Base-by-base conservation (phyloP, 768 basidiomycete genomes). In the Calvatia gigantea region DNA sequence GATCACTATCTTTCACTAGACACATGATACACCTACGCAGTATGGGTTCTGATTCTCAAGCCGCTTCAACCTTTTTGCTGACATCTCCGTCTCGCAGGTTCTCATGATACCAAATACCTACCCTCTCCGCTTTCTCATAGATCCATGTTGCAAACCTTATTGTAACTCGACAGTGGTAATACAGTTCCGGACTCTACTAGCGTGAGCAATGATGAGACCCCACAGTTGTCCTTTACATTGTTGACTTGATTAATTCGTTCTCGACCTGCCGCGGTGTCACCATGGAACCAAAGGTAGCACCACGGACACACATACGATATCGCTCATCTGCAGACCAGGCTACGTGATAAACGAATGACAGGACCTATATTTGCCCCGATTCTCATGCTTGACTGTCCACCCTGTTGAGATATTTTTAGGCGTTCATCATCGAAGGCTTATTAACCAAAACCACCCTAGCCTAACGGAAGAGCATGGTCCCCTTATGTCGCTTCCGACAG, bases 11-110 rank as follows among this genome's bases (percentile, higher is more conserved):
- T 43, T 25, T 31, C 33, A n/a, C 28, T 32, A 49, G 46, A 56
- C 47, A 29, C 25, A n/a, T 42, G 39, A 56, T 46, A 32, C 17
- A 31, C 17, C n/a, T 56, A 17, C 54, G 33, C 39, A 41, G 37
- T 49, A 33, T n/a, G 54, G 54, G 35, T 56, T 39, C 12, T 51
- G n/a, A n/a, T 49, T 56, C 39, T 33, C 46, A 42, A 23, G 17
- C 19, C 41, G 46, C 54, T 49, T 49, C 28, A 48, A 49, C n/a
- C 21, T 42, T 49, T 28, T 56, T 28, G 47, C 39, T 49, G 31
- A 55, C 17, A 4, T 23, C 15, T 27, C 41, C 21, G 15, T 32
- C 41, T n/a, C 21, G 21, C 37, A 49, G 47, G 19, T 49, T 39
- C 28, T 15, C 46, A 23, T 25, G 27, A 17, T 21, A 11, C 44